Conservation (phyloP, 208 protist genomes). For the Kentomonas sorsogonicus region DNA sequence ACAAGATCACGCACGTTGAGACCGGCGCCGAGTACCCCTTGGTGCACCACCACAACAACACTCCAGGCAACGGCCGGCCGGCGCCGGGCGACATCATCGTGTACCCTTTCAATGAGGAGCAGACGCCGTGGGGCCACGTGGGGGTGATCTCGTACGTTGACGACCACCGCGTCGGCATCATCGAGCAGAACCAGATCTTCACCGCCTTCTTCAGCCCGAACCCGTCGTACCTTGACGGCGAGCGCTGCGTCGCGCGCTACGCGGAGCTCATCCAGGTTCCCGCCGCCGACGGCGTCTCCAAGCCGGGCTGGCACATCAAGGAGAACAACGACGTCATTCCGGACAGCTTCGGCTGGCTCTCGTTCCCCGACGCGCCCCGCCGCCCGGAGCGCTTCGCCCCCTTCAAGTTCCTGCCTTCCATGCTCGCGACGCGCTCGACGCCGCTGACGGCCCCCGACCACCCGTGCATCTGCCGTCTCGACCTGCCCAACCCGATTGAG, state of each 20-base stretch:
- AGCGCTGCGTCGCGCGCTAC: constrained; percentile 59
- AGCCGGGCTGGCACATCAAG: constrained; percentile 40
- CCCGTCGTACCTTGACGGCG: constrained; percentile 46
- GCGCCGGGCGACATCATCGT: constrained; percentile 62
- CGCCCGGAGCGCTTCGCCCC: constrained; percentile 38
- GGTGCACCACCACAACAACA: constrained; percentile 42
- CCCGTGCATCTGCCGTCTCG: constrained; percentile 35
- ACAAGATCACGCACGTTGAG: constrained; percentile 50
- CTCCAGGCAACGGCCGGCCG: constrained; percentile 36
- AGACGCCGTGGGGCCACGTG: constrained; percentile 68
- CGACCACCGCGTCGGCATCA: constrained; percentile 51
- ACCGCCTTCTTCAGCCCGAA: constrained; percentile 35
- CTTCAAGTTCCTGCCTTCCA: constrained; percentile 30
- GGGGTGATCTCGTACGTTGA: constrained; percentile 70
- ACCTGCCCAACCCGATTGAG: constrained; percentile 22
- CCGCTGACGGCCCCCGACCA: constrained; percentile 33
- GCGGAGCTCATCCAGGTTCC: constrained; percentile 28
- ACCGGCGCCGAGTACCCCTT: constrained; percentile 42
- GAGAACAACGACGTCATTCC: constrained; percentile 23
- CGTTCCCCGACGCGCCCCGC: constrained; percentile 34
- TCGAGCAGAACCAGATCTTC: constrained; percentile 76
- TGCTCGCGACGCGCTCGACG: constrained; percentile 32
- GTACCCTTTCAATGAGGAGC: constrained; percentile 44
- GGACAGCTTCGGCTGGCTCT: constrained; percentile 47
- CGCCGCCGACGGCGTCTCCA: constrained; percentile 19